phyloP scores from a whole-genome alignment of 2,329 filamentous ascomycete species.

The Aspergillus udagawae region DNA sequence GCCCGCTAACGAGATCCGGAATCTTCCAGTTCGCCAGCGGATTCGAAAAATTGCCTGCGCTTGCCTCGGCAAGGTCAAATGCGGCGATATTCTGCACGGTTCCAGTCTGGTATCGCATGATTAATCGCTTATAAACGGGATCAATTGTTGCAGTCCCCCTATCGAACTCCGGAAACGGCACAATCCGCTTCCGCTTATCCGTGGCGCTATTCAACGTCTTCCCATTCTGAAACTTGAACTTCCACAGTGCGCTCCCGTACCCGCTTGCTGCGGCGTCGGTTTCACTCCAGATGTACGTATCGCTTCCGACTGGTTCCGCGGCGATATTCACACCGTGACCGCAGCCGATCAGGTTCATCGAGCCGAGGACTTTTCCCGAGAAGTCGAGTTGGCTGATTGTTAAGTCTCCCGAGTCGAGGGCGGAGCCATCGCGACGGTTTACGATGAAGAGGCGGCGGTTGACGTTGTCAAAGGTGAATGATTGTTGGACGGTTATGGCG shows the following conservation, averaged over 20 bases:
- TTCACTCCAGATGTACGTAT: slow-evolving; percentile 20
- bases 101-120: slow-evolving; percentile 13
- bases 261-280: slow-evolving; percentile 16
- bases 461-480: slow-evolving; percentile 21
- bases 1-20: slow-evolving; percentile 3
- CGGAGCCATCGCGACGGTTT: slow-evolving; percentile 14
- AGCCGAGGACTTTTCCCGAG: slow-evolving; percentile 14
- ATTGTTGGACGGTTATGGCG: slow-evolving; percentile 18
- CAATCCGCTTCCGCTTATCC: slow-evolving; percentile 10
- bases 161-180: background rate
- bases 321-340: slow-evolving; percentile 18
- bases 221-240: slow-evolving; percentile 18
- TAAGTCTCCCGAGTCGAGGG: slow-evolving; percentile 12
- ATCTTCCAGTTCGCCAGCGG: slow-evolving; percentile 13
- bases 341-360: slow-evolving; percentile 18
- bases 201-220: slow-evolving; percentile 7
- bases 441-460: slow-evolving; percentile 19
- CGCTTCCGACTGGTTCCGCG: slow-evolving; percentile 10
- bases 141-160: slow-evolving; percentile 7
- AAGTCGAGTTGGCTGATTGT: slow-evolving; percentile 21
- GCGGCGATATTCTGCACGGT: slow-evolving; percentile 14
- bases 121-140: slow-evolving; percentile 11
- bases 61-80: slow-evolving; percentile 13
- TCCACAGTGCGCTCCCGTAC: slow-evolving; percentile 16
- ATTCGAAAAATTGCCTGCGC: slow-evolving; percentile 13